Conservation (phyloP, 1,284 basidiomycete species). For the Rhodotorula sp. region DNA sequence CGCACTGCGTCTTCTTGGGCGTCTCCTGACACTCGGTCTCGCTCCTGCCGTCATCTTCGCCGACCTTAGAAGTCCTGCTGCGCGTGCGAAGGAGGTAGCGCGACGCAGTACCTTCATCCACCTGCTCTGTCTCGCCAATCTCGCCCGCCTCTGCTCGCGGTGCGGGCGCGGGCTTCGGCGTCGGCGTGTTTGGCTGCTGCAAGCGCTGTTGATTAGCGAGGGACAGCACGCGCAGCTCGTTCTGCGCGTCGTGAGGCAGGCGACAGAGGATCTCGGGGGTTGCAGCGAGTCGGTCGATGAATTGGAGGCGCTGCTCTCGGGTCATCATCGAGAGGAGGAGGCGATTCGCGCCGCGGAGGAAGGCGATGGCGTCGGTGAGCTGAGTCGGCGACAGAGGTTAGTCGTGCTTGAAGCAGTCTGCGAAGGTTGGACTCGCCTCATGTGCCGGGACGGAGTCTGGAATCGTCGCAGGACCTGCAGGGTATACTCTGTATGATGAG, state of each 20-base stretch:
- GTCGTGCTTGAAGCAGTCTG: background rate
- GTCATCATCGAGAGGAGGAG: slow-evolving; percentile 9
- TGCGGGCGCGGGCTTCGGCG: no score
- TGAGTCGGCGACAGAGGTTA: no score
- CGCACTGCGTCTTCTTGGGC: background rate
- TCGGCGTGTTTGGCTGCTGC: background rate
- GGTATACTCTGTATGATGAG: no score
- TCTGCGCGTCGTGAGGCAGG: background rate
- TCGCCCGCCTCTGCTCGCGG: no score
- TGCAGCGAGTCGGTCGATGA: background rate
- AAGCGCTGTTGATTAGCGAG: background rate
- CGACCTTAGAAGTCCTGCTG: no score
- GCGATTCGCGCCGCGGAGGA: slow-evolving; percentile 6
- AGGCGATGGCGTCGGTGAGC: background rate
- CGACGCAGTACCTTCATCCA: no score
- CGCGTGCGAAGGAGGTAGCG: no score
- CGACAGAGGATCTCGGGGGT: background rate
- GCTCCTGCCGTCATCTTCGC: background rate
- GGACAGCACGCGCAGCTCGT: background rate
- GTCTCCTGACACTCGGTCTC: background rate
- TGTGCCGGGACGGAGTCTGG: background rate
- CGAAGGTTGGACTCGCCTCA: background rate
- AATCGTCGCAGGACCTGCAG: slow-evolving; percentile 3
- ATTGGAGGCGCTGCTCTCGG: slow-evolving; percentile 6
- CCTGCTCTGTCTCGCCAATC: no score